A percentile compares a stretch with the other conserved stretches of the same genome.
Conservation (phyloP, 495 filamentous ascomycete genomes). For the Podospora australis region DNA sequence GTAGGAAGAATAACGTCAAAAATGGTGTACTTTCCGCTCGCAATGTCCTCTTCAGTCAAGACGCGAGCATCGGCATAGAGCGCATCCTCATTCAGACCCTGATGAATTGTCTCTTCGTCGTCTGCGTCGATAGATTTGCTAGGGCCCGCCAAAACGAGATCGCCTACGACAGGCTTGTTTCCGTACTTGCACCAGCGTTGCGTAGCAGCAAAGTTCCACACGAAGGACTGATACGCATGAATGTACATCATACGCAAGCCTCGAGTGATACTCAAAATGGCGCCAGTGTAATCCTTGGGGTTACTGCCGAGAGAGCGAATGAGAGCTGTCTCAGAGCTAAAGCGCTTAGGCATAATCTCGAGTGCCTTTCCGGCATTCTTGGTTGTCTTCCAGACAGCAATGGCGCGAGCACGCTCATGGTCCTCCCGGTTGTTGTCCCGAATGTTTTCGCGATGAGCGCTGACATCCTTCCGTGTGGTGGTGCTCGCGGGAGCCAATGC, state of each 20-base stretch:
- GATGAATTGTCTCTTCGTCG: constrained; percentile 39
- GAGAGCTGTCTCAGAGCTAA: constrained; percentile 68
- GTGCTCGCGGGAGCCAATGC: constrained; percentile 9
- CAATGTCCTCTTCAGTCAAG: constrained; percentile 70
- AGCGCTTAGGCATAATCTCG: constrained; percentile 67
- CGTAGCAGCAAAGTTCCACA: constrained; percentile 83
- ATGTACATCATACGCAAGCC: constrained; percentile 88
- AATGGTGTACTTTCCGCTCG: constrained; percentile 69
- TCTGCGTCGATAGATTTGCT: constrained; percentile 41
- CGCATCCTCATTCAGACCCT: constrained; percentile 39
- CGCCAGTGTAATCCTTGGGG: constrained; percentile 64
- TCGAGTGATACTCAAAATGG: constrained; percentile 66
- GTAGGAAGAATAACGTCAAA: constrained; percentile 92
- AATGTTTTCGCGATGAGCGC: not conserved
- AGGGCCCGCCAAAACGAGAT: constrained; percentile 60
- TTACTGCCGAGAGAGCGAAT: constrained; percentile 59
- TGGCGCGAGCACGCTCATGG: constrained; percentile 63
- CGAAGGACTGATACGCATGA: constrained; percentile 88
- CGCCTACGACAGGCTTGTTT: constrained; percentile 68
- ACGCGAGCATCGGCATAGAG: constrained; percentile 68
- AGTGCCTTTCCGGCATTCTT: constrained; percentile 51
- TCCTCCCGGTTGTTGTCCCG: constrained; percentile 52
- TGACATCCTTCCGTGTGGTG: not conserved
- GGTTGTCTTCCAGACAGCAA: constrained; percentile 60
- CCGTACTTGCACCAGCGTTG: constrained; percentile 72